Evolutionary conservation across 2,329 filamentous ascomycete genomes (phyloP).

Genomic region (Curvularia sp.): DNA sequence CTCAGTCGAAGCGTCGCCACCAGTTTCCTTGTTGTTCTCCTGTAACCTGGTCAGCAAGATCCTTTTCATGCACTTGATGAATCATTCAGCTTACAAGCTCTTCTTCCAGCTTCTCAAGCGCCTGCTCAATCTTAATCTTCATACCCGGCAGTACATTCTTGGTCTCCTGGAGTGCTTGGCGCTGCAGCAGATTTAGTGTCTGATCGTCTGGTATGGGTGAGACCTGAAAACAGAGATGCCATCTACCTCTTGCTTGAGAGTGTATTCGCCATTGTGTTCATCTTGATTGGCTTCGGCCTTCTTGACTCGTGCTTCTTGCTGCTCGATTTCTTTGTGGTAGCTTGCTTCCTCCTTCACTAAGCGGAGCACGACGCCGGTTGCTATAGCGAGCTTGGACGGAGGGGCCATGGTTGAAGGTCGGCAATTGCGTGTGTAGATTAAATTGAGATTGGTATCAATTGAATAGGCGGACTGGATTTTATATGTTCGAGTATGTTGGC

Average conservation of each 20-base stretch:
- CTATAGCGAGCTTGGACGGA: slow-evolving; percentile 77
- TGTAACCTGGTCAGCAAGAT: slow-evolving; percentile 18
- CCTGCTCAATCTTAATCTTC: slow-evolving; percentile 72
- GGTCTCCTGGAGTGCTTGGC: slow-evolving; percentile 84
- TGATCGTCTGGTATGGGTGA: not conserved
- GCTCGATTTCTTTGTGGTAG: slow-evolving; percentile 84
- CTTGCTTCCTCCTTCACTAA: slow-evolving; percentile 90
- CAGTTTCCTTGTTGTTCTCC: slow-evolving; percentile 53
- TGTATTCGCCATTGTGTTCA: slow-evolving; percentile 78
- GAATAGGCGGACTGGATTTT: not conserved
- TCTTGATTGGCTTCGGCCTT: slow-evolving; percentile 68
- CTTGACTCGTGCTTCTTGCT: slow-evolving; percentile 75
- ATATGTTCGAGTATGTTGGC: not conserved
- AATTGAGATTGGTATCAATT: not conserved
- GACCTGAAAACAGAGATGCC: not conserved
- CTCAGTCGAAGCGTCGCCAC: slow-evolving; percentile 49
- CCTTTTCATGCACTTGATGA: slow-evolving; percentile 19
- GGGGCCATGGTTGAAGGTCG: slow-evolving; percentile 68
- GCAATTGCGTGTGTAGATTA: not conserved
- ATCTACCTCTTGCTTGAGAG: slow-evolving; percentile 83
- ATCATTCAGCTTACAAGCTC: slow-evolving; percentile 67
- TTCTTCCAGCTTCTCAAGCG: slow-evolving; percentile 76
- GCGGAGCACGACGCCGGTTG: slow-evolving; percentile 78
- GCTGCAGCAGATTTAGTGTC: slow-evolving; percentile 57
- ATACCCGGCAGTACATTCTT: slow-evolving; percentile 80